These are phyloP conservation scores for Trichosporon ovoides DNA, from an alignment of 1,284 basidiomycete genomes.

Conservation along the genomic window DNA sequence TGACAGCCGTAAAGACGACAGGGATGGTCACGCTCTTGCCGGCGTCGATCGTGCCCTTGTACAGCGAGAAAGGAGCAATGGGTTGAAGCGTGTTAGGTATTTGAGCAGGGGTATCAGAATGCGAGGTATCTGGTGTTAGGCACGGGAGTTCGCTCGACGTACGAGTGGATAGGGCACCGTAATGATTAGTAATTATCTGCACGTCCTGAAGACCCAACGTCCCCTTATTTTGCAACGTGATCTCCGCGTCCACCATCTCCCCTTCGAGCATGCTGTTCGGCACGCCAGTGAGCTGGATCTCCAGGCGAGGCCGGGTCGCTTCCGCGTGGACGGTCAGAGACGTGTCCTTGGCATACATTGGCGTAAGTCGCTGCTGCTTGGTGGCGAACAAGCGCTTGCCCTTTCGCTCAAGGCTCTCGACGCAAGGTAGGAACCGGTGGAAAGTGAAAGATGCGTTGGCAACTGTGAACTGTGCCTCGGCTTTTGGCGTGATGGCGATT, in stretches of 20 bases:
- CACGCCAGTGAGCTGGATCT: slow-evolving; percentile 26
- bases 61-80: slow-evolving; percentile 17
- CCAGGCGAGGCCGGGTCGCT: slow-evolving; percentile 38
- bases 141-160: neutral
- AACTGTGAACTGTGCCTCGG: slow-evolving; percentile 33
- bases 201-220: slow-evolving; percentile 30
- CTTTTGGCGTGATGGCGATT: slow-evolving; percentile 30
- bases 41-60: slow-evolving; percentile 21
- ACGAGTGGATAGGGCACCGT: slow-evolving; percentile 20
- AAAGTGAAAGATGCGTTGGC: slow-evolving; percentile 43
- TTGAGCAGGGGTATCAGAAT: slow-evolving; percentile 18
- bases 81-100: slow-evolving; percentile 28
- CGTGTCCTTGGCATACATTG: slow-evolving; percentile 49
- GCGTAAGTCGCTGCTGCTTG: slow-evolving; percentile 44
- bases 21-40: slow-evolving; percentile 25
- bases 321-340: slow-evolving; percentile 45
- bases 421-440: slow-evolving; percentile 47
- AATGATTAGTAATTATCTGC: slow-evolving; percentile 32
- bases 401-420: slow-evolving; percentile 44
- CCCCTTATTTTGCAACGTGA: slow-evolving; percentile 44
- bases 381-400: slow-evolving; percentile 49
- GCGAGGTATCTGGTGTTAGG: slow-evolving; percentile 18
- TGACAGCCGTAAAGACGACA: slow-evolving; percentile 21
- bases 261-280: slow-evolving; percentile 37
- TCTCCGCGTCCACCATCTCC: slow-evolving; percentile 25